Percentiles rank a stretch among this genome's conserved stretches.
These are phyloP conservation scores for Laburnicola sp. DNA, from an alignment of 2,329 filamentous ascomycete species.

Conservation along the genomic window DNA sequence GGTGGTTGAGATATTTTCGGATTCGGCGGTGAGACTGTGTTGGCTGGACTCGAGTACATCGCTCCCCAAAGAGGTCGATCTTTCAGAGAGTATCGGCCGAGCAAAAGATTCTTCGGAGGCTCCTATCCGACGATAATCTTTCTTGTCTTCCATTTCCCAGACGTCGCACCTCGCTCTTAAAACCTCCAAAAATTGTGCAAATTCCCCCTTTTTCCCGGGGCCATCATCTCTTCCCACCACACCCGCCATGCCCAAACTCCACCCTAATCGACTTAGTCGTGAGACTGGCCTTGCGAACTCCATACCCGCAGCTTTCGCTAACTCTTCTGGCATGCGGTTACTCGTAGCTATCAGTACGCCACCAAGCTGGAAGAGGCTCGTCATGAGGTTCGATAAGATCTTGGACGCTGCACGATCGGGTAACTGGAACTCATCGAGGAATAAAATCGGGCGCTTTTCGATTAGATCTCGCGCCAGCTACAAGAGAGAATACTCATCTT, in stretches of 20 bases:
- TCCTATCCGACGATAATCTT: constrained; percentile 65
- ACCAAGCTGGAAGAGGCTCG: constrained; percentile 78
- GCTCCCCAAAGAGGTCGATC: not conserved
- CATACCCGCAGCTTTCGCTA: constrained; percentile 73
- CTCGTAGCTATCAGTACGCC: constrained; percentile 79
- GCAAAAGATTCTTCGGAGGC: constrained; percentile 23
- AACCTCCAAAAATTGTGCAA: constrained; percentile 74
- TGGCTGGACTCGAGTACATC: not conserved
- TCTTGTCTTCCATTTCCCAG: constrained; percentile 78
- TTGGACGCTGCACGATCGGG: constrained; percentile 78
- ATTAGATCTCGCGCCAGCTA: constrained; percentile 77
- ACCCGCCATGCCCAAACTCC: constrained; percentile 54
- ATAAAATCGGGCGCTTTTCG: constrained; percentile 73
- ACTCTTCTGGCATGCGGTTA: constrained; percentile 81
- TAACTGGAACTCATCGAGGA: constrained; percentile 82
- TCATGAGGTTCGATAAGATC: constrained; percentile 77
- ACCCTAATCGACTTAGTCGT: constrained; percentile 41
- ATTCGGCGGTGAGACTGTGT: not conserved
- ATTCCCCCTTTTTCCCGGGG: constrained; percentile 64
- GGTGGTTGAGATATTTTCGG: not conserved
- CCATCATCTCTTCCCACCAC: constrained; percentile 46
- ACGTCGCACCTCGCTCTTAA: constrained; percentile 77
- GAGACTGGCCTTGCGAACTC: constrained; percentile 63
- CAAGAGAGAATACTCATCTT: constrained; percentile 68
- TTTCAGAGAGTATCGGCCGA: not conserved